Base-by-base conservation (phyloP, 2,329 filamentous ascomycete species). In the Stagonosporopsis cucurbitacearum region DNA sequence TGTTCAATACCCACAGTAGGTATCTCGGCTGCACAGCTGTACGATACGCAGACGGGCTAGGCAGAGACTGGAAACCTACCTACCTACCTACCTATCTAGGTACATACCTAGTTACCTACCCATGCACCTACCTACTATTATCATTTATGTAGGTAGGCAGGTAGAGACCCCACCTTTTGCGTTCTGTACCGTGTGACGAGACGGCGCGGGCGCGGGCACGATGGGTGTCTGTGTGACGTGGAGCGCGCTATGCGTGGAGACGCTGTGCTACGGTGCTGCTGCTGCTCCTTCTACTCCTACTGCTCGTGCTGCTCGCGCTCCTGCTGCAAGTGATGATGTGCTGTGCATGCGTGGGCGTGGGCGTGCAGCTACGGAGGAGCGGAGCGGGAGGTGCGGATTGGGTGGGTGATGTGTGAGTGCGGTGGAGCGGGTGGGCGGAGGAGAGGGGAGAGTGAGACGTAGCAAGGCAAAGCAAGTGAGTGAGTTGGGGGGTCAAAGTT, bases 141-240 rank as follows among this genome's bases (percentile, higher is more conserved):
- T n/a, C n/a, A n/a, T n/a, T n/a, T n/a, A n/a, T n/a, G n/a, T n/a
- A n/a, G n/a, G 13, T 32, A 32, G n/a, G 13, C 30, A 15, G n/a
- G 13, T 32, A 6, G 9, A 15, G 30, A n/a, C 30, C 8, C 28
- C 28, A 30, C 28, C 25, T 30, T 30, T 13, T 30, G 4, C 13
- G 2, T 15, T 8, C 30, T 32, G 13, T 32, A 12, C 28, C n/a
- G 30, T 32, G 30, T 32, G 30, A 30, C 8, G 30, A 32, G 30
- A 32, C n/a, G 30, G 37, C 19, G 37, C 44, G 28, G 45, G n/a
- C n/a, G n/a, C n/a, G n/a, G n/a, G n/a, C n/a, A n/a, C n/a, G 41
- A 55, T 26, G 39, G 30, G 7, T 35, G 52, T 54, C 33, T 54
- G 52, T 54, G 52, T 58, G 54, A 58, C 54, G 54, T 58, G 54